Evolutionary conservation across 2,329 filamentous ascomycete genomes (phyloP), one percentile per base, ranked within the genome.

Genomic region (Clonostachys sp.): DNA sequence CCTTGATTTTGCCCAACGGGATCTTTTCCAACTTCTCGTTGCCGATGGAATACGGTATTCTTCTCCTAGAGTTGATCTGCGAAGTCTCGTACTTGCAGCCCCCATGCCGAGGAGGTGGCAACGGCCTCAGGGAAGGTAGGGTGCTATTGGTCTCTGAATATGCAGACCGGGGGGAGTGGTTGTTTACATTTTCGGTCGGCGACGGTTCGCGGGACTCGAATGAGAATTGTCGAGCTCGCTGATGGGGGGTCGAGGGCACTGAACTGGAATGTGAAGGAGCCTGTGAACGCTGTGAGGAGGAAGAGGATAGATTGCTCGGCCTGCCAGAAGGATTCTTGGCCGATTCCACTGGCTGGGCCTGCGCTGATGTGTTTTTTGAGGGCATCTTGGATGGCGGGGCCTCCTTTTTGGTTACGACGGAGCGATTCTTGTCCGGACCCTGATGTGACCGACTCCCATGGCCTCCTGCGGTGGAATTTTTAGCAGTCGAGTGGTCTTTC

Each of bases 11-110:
- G 45, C 84, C 76, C 57, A 83, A 75, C 52, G 88, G 84, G 45
- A 86, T 76, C 60, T 81, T 84, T 48, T 89, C 85, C 44, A 97
- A 70, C 53, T 81, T 77, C 53, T 95, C 87, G 51, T 83, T 83
- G n/a, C 91, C 91, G 48, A 94, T 78, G 55, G 84, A 91, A 71
- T 99, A 99, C 17, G 90, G 89, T 77, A 99, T 95, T 58, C 94
- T 81, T 64, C 94, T 80, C 57, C 89, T 84, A 45, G 87, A 87
- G 62, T 87, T 84, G 20, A 89, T 84, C 63, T 91, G 82, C 18
- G 86, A 87, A 12, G 89, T 95, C 73, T 99, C 94, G 68, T 88
- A 96, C 61, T 86, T 89, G 72, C 94, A 99, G 58, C 82, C 78
- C 50, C 79, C 74, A 54, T 72, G 63, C 30, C 46, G 35, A n/a